Conservation (phyloP, 2,329 filamentous ascomycete species). For the Cercospora citrullina region DNA sequence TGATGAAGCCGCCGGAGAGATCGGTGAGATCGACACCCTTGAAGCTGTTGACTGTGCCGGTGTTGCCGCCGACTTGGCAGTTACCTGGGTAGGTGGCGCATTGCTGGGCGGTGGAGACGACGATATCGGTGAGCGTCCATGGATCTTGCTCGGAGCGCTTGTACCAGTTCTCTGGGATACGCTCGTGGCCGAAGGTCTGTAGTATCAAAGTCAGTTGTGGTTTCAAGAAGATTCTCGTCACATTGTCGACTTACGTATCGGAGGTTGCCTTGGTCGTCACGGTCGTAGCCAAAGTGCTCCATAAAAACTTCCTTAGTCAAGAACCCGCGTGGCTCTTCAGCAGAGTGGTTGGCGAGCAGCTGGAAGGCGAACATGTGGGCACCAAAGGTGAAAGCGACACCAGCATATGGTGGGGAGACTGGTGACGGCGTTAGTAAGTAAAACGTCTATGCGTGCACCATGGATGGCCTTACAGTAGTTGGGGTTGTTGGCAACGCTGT, state of each 20-base stretch:
- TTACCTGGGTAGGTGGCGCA: constrained; percentile 29
- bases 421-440: too few relatives aligned
- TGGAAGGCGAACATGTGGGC: constrained; percentile 34
- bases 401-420: constrained; percentile 30
- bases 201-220: background rate
- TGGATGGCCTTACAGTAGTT: constrained; percentile 26
- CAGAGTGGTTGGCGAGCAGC: constrained; percentile 32
- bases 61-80: constrained; percentile 33
- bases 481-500: constrained; percentile 33
- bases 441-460: too few relatives aligned
- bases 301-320: constrained; percentile 28
- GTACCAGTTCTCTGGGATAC: constrained; percentile 34
- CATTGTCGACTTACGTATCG: constrained; percentile 2
- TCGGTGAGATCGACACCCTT: constrained; percentile 29
- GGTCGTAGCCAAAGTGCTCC: constrained; percentile 30
- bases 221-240: too few relatives aligned
- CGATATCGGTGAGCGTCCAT: constrained; percentile 31
- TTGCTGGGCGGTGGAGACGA: constrained; percentile 31
- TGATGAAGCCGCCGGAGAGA: constrained; percentile 31
- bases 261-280: constrained; percentile 20
- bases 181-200: constrained; percentile 28
- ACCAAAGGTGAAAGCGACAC: constrained; percentile 34
- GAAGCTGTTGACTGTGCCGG: constrained; percentile 32
- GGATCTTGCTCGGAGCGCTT: constrained; percentile 28
- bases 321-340: constrained; percentile 29